Evolutionary conservation across 2,329 filamentous ascomycete species (phyloP).

Genomic region (Thermomyces lanuginosus): DNA sequence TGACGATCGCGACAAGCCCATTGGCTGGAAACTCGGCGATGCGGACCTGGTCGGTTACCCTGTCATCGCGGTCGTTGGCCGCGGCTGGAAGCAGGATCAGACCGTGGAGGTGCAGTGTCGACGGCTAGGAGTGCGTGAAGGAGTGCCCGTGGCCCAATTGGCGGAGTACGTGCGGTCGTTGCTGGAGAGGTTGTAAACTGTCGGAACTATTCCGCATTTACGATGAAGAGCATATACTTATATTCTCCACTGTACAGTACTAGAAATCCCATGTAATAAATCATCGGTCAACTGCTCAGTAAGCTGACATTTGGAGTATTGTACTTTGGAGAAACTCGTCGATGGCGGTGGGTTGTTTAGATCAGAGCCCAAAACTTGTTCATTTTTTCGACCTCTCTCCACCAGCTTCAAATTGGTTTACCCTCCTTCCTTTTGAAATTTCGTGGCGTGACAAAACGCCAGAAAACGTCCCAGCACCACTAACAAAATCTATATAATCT

Average conservation of each 20-base stretch:
- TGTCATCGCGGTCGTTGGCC: constrained; percentile 63
- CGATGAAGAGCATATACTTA: background rate
- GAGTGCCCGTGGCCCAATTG: constrained; percentile 38
- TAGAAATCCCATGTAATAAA: constrained; percentile 2
- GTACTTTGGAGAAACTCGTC: too few relatives aligned
- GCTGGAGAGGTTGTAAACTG: constrained; percentile 35
- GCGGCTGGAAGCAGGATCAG: constrained; percentile 42
- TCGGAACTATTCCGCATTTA: background rate
- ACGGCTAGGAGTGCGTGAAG: constrained; percentile 42
- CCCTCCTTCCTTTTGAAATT: too few relatives aligned
- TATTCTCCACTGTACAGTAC: constrained; percentile 3
- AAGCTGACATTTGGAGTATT: background rate
- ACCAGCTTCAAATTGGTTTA: too few relatives aligned
- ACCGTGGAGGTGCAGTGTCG: constrained; percentile 68
- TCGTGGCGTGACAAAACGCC: too few relatives aligned
- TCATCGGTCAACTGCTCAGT: constrained; percentile 1
- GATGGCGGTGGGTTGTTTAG: too few relatives aligned
- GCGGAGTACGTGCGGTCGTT: constrained; percentile 32
- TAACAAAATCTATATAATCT: too few relatives aligned
- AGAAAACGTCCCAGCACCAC: too few relatives aligned
- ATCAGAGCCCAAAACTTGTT: too few relatives aligned
- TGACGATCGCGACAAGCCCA: constrained; percentile 52
- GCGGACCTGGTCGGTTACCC: constrained; percentile 84
- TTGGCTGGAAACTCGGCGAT: constrained; percentile 79
- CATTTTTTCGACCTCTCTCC: too few relatives aligned